Evolutionary conservation across 371 early-diverging fungal species (phyloP), one percentile per base, ranked within the genome.

Genomic region (Mucor lusitanicus): DNA sequence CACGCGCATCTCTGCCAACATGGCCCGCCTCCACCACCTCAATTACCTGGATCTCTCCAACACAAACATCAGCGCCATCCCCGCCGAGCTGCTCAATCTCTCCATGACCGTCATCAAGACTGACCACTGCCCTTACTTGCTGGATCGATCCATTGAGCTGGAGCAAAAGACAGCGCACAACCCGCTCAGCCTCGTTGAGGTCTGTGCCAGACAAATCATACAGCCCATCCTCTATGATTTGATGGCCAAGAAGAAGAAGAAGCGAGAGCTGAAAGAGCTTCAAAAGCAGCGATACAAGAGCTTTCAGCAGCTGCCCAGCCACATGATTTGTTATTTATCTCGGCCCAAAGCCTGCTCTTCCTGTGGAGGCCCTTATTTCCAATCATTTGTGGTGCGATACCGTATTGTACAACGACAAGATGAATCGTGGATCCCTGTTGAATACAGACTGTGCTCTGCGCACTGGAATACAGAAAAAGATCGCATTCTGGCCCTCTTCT

Each of bases 361-460:
- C 71, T 97, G 98, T 76, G 85, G 87, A n/a, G 95, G 94, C 0
- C 95, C 96, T 19, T 93, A 91, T 69, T 93, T 94, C 76, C 90
- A 92, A 21, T 71, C 76, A 3, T 87, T 70, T 72, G 79, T 85
- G 17, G 74, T 75, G 27, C 85, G 94, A 11, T 82, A 87, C 21
- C 85, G 90, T 30, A 76, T 90, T 44, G 80, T 92, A 21, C 90
- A 89, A 53, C 87, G 87, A 60, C 66, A 68, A 48, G 70, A 74
- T 46, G 78, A 76, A 37, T 35, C 57, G 23, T 69, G 68, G 63
- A 46, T 92, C 17, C 92, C 92, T 0, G 72, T 92, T 4, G 91
- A 91, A 74, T 92, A 91, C 67, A 79, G 85, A 6, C 77, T 94
- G 30, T 94, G 95, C 69, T 71, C 83, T n/a, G 87, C 90, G 8